Percentiles rank a stretch among this genome's conserved stretches.
Conservation (phyloP, 257 asterid species). For the Nicotiana sylvestris region DNA sequence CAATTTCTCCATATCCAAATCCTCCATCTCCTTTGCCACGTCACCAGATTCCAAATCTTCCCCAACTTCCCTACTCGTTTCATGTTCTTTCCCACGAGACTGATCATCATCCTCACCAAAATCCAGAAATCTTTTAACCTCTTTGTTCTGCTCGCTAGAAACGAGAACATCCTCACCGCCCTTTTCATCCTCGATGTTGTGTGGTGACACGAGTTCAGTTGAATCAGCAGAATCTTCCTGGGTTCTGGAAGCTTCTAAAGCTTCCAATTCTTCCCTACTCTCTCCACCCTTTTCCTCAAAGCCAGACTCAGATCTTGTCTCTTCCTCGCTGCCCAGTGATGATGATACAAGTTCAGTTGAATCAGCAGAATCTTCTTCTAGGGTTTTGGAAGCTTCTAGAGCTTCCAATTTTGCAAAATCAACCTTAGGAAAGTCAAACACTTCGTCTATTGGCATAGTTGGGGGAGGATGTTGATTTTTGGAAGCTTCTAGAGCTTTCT, state of each 20-base stretch:
- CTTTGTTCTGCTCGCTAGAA: not conserved
- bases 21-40: slow-evolving; percentile 17
- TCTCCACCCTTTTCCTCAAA: slow-evolving; percentile 13
- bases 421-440: slow-evolving; percentile 22
- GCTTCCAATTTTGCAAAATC: slow-evolving; percentile 34
- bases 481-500: slow-evolving; percentile 33
- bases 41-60: slow-evolving; percentile 39
- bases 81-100: not conserved
- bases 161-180: not conserved
- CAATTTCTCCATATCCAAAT: slow-evolving; percentile 9
- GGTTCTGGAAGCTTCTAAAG: slow-evolving; percentile 19
- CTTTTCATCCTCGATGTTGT: slow-evolving; percentile 24
- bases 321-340: slow-evolving; percentile 27
- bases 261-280: not conserved
- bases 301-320: slow-evolving; percentile 19
- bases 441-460: slow-evolving; percentile 2
- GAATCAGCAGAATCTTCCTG: slow-evolving; percentile 25
- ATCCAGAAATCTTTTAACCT: slow-evolving; percentile 7
- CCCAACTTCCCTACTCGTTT: not conserved
- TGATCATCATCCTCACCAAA: not conserved
- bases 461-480: slow-evolving; percentile 15
- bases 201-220: slow-evolving; percentile 25
- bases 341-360: slow-evolving; percentile 27
- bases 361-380: slow-evolving; percentile 20
- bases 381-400: slow-evolving; percentile 23